Evolutionary conservation across 805 yeast species (phyloP), one percentile per base, ranked within the genome.

Genomic region (Cyberlindnera galapagoensis): DNA sequence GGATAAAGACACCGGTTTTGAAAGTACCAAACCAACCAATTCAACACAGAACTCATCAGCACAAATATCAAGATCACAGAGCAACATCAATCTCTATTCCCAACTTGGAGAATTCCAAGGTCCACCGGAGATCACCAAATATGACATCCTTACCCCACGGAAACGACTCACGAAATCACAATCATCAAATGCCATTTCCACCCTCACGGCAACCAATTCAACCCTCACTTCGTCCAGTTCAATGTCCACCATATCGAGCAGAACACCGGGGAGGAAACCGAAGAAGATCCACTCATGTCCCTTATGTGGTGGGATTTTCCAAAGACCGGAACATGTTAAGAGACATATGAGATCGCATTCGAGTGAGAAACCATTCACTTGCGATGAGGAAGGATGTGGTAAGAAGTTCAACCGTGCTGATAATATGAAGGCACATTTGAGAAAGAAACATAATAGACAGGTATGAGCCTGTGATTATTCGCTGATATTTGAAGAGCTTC

Each of bases 301-400:
- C 1, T 51, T 77, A 26, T 77, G 84, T 49, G 71, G 67, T 30
- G 67, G 76, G 23, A 55, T 69, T 33, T 77, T 77, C 60, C 84
- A 76, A 51, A 44, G 69, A 90, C 44, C 86, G 3, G 86, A 78
- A 47, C 86, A 78, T 52, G 84, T 78, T 18, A 78, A 69, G 39
- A 81, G 79, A 46, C 96, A 87, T 56, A 59, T 67, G 52, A 67
- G 87, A 46, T 67, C 87, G 2, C 97, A 87, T 56, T 73, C 86
- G 5, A 73, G 75, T 42, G 90, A 81, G 42, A 68, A 94, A 37
- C 95, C 95, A 0, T 87, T 71, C 49, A 58, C 56, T 23, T 83
- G 96, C 55, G 59, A 63, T 7, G 62, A 61, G 10, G 76, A 54
- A 53, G 81, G 39, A 77, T 85, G 95, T 59, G 67, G 63, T 4